Base-by-base conservation (phyloP, 2,329 filamentous ascomycete species). In the Aschersonia sp. region DNA sequence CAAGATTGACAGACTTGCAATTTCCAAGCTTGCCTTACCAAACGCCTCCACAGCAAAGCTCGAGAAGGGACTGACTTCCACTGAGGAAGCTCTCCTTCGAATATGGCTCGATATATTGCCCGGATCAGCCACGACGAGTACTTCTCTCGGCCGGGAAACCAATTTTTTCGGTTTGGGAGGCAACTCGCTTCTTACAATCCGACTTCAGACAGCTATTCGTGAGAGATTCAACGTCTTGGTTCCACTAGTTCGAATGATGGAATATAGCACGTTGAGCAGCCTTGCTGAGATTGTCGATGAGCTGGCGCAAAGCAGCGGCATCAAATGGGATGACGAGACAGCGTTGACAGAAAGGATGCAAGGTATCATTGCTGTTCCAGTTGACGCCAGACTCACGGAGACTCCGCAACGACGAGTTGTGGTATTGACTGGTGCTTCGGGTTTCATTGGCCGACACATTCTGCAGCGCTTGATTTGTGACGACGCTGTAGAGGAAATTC, bases 111-210 rank as follows among this genome's bases (percentile, higher is more conserved):
- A 51, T 20, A 40, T 48, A 6, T 31, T 52, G 45, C 47, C 45
- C 29, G 29, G 5, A 10, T 47, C 20, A 30, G 42, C 30, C 5
- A 30, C 35, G 20, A 12, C 9, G 5, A 40, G 6, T 43, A 45
- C 12, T 30, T 47, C 45, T 2, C 53, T 59, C 5, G 40, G 49
- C 0, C 10, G 48, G 0, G 38, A 52, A 3, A 56, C 66, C 4
- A 61, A 67, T 53, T 71, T 73, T 54, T 72, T 71, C 55, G 49
- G 50, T 0, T 51, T 63, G 2, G 69, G 69, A 2, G 69, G 68
- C 4, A 70, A 61, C 48, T 72, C 69, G 0, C 47, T 71, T 3
- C 55, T 67, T 0, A 51, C 70, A 1, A 54, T 72, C 9, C 51
- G 58, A 3, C 61, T 77, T 0, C 49, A 51, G 31, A 32, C 29